These are phyloP conservation scores for Martiniozyma asiatica DNA, from an alignment of 1,139 yeast species.

Conservation along the genomic window DNA sequence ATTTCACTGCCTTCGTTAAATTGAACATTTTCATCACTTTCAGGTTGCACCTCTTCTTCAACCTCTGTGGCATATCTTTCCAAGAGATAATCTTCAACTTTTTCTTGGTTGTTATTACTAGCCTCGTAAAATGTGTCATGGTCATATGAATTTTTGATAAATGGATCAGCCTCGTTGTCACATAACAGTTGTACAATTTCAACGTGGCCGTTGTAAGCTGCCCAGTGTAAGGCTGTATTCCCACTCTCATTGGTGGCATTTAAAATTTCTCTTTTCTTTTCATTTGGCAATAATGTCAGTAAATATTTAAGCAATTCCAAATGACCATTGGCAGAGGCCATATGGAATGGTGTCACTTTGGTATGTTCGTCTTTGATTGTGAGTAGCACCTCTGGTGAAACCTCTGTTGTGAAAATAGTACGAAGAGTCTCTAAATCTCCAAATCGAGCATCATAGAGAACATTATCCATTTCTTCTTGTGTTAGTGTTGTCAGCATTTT, in stretches of 20 bases:
- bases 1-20: conserved; percentile 14
- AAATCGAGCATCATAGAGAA: conserved; percentile 71
- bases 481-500: conserved; percentile 24
- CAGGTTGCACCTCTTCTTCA: conserved; percentile 26
- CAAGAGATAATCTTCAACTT: conserved; percentile 62
- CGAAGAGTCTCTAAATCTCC: conserved; percentile 72
- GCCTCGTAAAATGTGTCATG: conserved; percentile 88
- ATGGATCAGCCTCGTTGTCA: conserved; percentile 74
- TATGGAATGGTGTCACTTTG: conserved; percentile 70
- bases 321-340: conserved; percentile 95
- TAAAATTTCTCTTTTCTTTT: conserved; percentile 27
- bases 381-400: conserved; percentile 38
- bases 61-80: conserved; percentile 50
- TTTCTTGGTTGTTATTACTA: conserved; percentile 55
- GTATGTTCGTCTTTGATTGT: conserved; percentile 52
- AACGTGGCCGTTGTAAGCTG: conserved; percentile 76
- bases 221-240: conserved; percentile 95
- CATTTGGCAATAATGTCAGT: conserved; percentile 34
- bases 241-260: conserved; percentile 64
- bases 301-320: conserved; percentile 52
- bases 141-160: conserved; percentile 56
- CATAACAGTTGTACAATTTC: conserved; percentile 58
- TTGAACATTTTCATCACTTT: conserved; percentile 19
- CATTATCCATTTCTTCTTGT: conserved; percentile 73
- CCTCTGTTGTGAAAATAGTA: conserved; percentile 48